Conservation (phyloP, 2,329 filamentous ascomycete genomes). For the Niveomyces coronatus region DNA sequence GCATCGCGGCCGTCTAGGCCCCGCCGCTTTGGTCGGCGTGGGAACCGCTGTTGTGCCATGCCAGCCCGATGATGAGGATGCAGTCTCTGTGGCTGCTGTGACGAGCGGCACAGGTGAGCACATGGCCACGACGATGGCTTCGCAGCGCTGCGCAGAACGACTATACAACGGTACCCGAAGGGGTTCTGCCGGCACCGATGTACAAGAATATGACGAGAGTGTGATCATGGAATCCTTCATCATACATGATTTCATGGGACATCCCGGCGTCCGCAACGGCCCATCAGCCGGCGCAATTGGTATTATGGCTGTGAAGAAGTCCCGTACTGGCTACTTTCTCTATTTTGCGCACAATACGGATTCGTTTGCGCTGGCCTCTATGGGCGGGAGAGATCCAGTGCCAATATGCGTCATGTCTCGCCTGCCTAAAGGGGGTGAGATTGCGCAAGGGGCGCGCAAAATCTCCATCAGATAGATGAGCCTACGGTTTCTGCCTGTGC, state of each 20-base stretch:
- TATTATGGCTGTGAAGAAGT: constrained; percentile 82
- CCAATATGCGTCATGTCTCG: constrained; percentile 86
- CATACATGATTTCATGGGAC: constrained; percentile 81
- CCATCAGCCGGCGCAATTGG: constrained; percentile 82
- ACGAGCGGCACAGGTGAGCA: constrained; percentile 96
- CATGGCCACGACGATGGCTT: constrained; percentile 92
- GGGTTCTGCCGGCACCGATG: constrained; percentile 47
- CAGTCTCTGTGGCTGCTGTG: constrained; percentile 66
- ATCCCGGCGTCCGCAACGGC: constrained; percentile 73
- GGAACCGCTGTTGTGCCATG: constrained; percentile 82
- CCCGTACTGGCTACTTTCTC: constrained; percentile 62
- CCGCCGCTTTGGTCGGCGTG: constrained; percentile 84
- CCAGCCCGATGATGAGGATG: constrained; percentile 58
- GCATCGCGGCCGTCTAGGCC: constrained; percentile 80
- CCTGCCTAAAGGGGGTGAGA: constrained; percentile 40
- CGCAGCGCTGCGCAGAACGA: constrained; percentile 74
- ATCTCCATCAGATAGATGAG: constrained; percentile 23
- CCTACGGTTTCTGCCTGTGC: no score
- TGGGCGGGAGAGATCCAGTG: constrained; percentile 66
- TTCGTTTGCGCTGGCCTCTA: constrained; percentile 74
- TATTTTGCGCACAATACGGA: constrained; percentile 98
- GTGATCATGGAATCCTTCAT: constrained; percentile 67
- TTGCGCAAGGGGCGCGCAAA: constrained; percentile 46
- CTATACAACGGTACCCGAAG: constrained; percentile 63
- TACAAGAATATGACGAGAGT: constrained; percentile 66